Evolutionary conservation across 169 alveolate species (phyloP).

Genomic region (Cryptosporidium ryanae): DNA sequence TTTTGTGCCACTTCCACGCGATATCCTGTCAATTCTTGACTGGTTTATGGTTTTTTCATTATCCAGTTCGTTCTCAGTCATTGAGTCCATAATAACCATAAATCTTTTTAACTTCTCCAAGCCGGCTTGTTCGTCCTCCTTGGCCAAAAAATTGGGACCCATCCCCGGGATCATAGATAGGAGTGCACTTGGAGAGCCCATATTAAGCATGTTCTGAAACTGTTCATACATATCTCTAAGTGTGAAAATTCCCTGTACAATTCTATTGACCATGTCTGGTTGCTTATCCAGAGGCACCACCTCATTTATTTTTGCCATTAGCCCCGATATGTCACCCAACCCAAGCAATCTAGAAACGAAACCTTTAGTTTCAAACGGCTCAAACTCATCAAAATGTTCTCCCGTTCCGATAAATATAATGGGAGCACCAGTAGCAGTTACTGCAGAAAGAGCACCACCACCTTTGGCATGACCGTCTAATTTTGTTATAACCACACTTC

Average conservation of each 20-base stretch:
- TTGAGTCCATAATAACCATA: slow-evolving; percentile 96
- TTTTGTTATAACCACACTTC: slow-evolving; percentile 98
- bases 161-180: slow-evolving; percentile 95
- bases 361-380: slow-evolving; percentile 96
- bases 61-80: slow-evolving; percentile 96
- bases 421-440: slow-evolving; percentile 96
- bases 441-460: slow-evolving; percentile 99
- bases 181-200: slow-evolving; percentile 95
- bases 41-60: slow-evolving; percentile 90
- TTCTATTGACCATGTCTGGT: slow-evolving; percentile 93
- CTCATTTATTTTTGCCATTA: slow-evolving; percentile 95
- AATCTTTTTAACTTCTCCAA: slow-evolving; percentile 94
- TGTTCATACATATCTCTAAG: slow-evolving; percentile 97
- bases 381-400: slow-evolving; percentile 98
- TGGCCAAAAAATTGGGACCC: slow-evolving; percentile 89
- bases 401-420: slow-evolving; percentile 97
- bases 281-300: slow-evolving; percentile 94
- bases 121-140: slow-evolving; percentile 97
- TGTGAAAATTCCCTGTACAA: slow-evolving; percentile 94
- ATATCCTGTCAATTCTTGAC: slow-evolving; percentile 92
- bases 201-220: slow-evolving; percentile 92
- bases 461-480: slow-evolving; percentile 99
- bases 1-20: slow-evolving; percentile 95
- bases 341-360: slow-evolving; percentile 97
- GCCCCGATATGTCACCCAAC: slow-evolving; percentile 97